These are phyloP conservation scores for Leptosphaerulina australis DNA, from an alignment of 2,329 filamentous ascomycete genomes.

Conservation along the genomic window DNA sequence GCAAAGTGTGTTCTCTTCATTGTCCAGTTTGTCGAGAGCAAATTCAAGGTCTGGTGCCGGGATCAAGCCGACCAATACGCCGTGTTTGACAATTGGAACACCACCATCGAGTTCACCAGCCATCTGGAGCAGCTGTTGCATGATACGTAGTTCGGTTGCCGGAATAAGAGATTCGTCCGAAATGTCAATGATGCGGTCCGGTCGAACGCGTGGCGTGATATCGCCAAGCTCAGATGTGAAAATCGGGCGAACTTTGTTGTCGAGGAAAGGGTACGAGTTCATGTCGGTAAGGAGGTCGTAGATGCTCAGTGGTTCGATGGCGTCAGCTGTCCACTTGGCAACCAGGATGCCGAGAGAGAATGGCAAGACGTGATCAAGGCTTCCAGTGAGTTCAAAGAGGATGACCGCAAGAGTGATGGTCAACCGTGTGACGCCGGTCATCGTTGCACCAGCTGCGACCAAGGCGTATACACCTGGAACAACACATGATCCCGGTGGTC, in stretches of 20 bases:
- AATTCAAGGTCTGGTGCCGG: conserved; percentile 93
- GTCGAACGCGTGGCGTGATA: conserved; percentile 77
- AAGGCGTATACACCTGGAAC: conserved; percentile 97
- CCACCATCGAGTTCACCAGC: conserved; percentile 92
- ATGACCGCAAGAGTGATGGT: conserved; percentile 95
- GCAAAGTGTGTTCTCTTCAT: conserved; percentile 76
- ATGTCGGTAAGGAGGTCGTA: conserved; percentile 95
- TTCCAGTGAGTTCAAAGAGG: conserved; percentile 93
- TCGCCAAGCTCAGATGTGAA: conserved; percentile 89
- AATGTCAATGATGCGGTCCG: conserved; percentile 85
- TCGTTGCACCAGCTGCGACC: conserved; percentile 92
- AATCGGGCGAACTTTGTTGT: conserved; percentile 90
- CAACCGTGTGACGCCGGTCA: conserved; percentile 94
- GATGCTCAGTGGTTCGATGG: conserved; percentile 90
- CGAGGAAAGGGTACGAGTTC: conserved; percentile 97
- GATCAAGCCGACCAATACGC: conserved; percentile 84
- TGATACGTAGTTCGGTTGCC: conserved; percentile 75
- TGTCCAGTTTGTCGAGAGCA: conserved; percentile 80
- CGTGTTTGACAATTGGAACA: conserved; percentile 80
- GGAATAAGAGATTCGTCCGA: conserved; percentile 79
- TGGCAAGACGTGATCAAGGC: conserved; percentile 90
- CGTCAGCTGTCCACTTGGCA: conserved; percentile 98
- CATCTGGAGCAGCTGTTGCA: conserved; percentile 80
- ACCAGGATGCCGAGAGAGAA: conserved; percentile 92
- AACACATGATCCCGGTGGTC: conserved; percentile 78